Evolutionary conservation across 805 yeast species (phyloP).

Genomic region (Saturnispora sekii): DNA sequence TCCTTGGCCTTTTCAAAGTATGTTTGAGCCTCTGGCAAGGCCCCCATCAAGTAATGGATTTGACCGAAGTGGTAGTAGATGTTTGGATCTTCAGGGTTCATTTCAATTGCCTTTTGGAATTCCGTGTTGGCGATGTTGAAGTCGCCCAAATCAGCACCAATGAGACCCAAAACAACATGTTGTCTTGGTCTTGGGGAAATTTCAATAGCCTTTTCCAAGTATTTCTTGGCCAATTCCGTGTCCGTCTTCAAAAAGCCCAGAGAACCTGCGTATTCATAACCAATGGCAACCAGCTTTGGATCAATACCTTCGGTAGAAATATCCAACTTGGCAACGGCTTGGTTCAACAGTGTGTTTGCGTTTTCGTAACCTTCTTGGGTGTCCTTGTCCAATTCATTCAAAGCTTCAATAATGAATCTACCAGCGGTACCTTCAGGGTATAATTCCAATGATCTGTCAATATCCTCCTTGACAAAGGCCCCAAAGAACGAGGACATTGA

Average conservation of each 20-base stretch:
- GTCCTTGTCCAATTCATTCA: constrained; percentile 39
- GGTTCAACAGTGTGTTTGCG: constrained; percentile 48
- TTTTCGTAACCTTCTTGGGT: constrained; percentile 51
- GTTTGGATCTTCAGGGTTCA: constrained; percentile 69
- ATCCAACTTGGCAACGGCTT: constrained; percentile 41
- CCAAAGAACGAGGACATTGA: constrained; percentile 80
- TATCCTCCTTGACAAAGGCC: constrained; percentile 56
- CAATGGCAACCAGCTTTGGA: constrained; percentile 46
- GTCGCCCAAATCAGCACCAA: constrained; percentile 71
- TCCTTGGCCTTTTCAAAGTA: constrained; percentile 71
- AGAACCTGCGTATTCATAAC: constrained; percentile 77
- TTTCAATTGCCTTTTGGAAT: constrained; percentile 60
- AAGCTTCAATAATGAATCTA: constrained; percentile 53
- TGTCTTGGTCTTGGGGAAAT: constrained; percentile 73
- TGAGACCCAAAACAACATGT: constrained; percentile 70
- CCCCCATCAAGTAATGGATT: constrained; percentile 71
- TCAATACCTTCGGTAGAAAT: constrained; percentile 28
- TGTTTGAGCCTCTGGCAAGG: constrained; percentile 58
- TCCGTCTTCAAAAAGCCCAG: constrained; percentile 76
- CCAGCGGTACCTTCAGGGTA: constrained; percentile 53
- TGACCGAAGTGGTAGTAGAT: constrained; percentile 93
- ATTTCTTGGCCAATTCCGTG: constrained; percentile 50
- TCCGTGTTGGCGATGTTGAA: constrained; percentile 50
- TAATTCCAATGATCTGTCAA: constrained; percentile 35
- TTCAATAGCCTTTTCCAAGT: constrained; percentile 55